These are phyloP conservation scores for Mycena crocata DNA, from an alignment of 768 basidiomycete genomes.

Conservation along the genomic window DNA sequence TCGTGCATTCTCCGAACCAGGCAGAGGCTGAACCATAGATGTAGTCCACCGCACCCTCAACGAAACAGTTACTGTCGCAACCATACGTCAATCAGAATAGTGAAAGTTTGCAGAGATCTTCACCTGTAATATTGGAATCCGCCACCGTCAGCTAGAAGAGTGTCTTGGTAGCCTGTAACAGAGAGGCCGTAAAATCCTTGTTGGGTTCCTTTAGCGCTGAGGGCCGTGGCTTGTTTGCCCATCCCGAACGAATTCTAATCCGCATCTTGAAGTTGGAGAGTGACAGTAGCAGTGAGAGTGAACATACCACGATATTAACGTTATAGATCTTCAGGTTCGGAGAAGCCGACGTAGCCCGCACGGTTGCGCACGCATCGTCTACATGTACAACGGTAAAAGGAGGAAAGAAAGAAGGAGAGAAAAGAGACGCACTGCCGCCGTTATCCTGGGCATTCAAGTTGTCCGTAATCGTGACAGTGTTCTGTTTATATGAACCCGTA, in stretches of 20 bases:
- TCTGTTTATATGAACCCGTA: conserved; percentile 38
- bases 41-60: conserved; percentile 44
- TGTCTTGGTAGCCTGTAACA: conserved; percentile 42
- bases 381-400: no score
- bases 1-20: conserved; percentile 44
- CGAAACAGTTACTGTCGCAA: conserved; percentile 39
- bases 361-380: conserved; percentile 42
- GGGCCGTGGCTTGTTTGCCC: conserved; percentile 41
- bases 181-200: conserved; percentile 42
- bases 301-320: conserved; percentile 32
- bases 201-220: conserved; percentile 36
- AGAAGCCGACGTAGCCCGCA: conserved; percentile 36
- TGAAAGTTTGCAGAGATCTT: neutral
- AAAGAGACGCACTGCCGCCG: conserved; percentile 31
- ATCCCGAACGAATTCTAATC: conserved; percentile 37
- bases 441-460: conserved; percentile 43
- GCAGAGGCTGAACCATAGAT: conserved; percentile 42
- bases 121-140: conserved; percentile 40
- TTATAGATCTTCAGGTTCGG: conserved; percentile 40
- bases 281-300: neutral
- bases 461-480: conserved; percentile 40
- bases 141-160: conserved; percentile 40
- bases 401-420: neutral
- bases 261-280: neutral
- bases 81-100: neutral